These are phyloP conservation scores for Globisporangium uncinulatum DNA, from an alignment of 352 stramenopile genomes.

Conservation along the genomic window DNA sequence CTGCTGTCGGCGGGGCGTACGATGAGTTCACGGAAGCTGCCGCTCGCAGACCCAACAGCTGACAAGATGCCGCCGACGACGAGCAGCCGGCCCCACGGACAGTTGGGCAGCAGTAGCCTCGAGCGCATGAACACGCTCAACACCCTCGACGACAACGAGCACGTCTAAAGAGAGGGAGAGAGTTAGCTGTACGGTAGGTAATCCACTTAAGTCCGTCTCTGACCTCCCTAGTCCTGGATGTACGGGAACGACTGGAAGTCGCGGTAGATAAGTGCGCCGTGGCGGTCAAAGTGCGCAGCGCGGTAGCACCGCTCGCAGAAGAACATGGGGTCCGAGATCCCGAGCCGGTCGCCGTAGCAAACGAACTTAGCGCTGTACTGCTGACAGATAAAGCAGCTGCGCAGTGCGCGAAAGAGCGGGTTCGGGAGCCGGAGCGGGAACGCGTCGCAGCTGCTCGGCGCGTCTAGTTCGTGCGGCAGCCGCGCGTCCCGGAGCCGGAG, in stretches of 20 bases:
- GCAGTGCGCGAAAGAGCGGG: constrained; percentile 31
- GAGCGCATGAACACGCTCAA: constrained; percentile 11
- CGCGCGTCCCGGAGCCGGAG: constrained; percentile 57
- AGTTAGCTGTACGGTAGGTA: too few species aligned
- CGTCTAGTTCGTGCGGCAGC: constrained; percentile 48
- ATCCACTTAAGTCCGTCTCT: too few species aligned
- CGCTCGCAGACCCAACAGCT: neutral
- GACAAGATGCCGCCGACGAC: neutral
- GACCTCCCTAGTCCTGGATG: constrained; percentile 44
- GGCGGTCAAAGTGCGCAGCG: constrained; percentile 47
- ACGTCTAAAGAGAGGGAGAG: neutral
- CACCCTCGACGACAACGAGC: constrained; percentile 7
- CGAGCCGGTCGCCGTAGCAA: constrained; percentile 68
- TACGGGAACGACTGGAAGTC: constrained; percentile 74
- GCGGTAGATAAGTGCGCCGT: constrained; percentile 50
- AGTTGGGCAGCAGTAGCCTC: neutral
- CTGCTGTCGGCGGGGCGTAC: too few species aligned
- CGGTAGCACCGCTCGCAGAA: constrained; percentile 74
- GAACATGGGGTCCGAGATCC: constrained; percentile 66
- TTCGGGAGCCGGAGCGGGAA: constrained; percentile 70
- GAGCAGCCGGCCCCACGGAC: neutral
- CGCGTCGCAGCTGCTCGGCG: constrained; percentile 12
- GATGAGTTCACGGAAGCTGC: too few species aligned
- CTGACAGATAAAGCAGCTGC: constrained; percentile 68
- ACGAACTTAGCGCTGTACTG: constrained; percentile 76